Base-by-base conservation (phyloP, 2,329 filamentous ascomycete genomes). In the Pyrenophora graminea region DNA sequence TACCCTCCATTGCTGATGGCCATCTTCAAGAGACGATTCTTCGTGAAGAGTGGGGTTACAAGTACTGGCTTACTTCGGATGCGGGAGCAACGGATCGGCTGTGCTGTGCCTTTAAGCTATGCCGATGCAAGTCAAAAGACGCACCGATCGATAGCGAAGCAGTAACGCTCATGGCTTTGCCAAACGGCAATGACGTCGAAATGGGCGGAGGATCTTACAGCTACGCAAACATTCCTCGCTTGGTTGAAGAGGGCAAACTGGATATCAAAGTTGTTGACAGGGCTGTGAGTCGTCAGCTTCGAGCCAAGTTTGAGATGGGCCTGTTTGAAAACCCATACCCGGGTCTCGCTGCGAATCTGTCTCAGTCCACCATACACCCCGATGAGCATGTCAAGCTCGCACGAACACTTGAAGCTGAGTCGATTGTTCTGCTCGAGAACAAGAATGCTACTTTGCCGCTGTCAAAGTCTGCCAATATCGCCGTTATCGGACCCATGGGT, bases 151-250 rank as follows among this genome's bases (percentile, higher is more conserved):
- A 90, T 61, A 83, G 82, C 44, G 82, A 85, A 46, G 83, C 86
- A 2, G 80, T 90, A 19, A 86, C 85, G 0, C 74, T 83, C 41
- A 80, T 82, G 60, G 80, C 84, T 7, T 78, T 91, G 4, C 83
- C 84, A 0, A 85, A 87, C 4, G 88, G 88, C 3, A 87, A 85
- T 42, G 88, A 90, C 60, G 80, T 88, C 10, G 88, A 91, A 63
- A 90, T 90, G 88, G 88, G 88, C 10, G 87, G 88, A 33, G 88
- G 88, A 17, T 86, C 84, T 17, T 90, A 83, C 76, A 90, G 85
- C 66, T 73, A 85, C 64, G 79, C 84, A 57, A 81, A 79, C 31
- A 89, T 91, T 44, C 85, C 87, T 5, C 76, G 82, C 23, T 78
- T 90, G 41, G 78, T 90, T 13, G 73, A 82, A 46, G 77, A 80